Evolutionary conservation across 2,329 filamentous ascomycete genomes (phyloP), one percentile per base, ranked within the genome.

Genomic region (Fusarium brachygibbosum): DNA sequence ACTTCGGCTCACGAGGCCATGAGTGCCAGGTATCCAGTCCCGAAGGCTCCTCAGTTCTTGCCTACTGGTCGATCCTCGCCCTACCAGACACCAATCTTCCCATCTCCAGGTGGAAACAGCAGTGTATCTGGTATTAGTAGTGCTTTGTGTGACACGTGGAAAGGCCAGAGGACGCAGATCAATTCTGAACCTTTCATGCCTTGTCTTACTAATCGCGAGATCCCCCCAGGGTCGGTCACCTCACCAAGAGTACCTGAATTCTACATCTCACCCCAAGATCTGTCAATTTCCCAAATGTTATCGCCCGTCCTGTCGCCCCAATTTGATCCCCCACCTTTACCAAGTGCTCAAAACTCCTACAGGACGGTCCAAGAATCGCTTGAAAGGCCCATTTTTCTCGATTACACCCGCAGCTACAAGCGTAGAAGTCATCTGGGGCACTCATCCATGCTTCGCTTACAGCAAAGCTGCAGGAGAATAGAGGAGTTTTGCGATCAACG

Each of bases 101-200:
- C 51, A 3, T 50, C 50, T 6, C 52, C 48, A 3, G 13, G 17
- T 9, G 50, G 49, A 9, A 46, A 58, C 12, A 63, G 40, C 28
- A 67, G 53, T 17, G 17, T 68, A 7, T 74, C 71, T 3, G 62
- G 61, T 9, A 72, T 74, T 19, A 62, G 63, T 11, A 68, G 64
- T 17, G 70, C 56, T 7, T 42, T 72, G 5, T 54, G 31, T 32
- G 45, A 46, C 3, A 31, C 37, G 23, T 41, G 11, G 54, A 28
- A 12, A 31, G 41, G 19, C 11, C 29, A 19, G 17, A 19, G 17
- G n/a, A 16, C 6, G 31, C 14, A 41, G n/a, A 23, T 28, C 17
- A 17, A 10, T 14, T 34, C 19, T 34, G 29, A 14, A 10, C 28
- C 29, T 23, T 13, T 28, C 21, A 19, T 23, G 9, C 25, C 25